Evolutionary conservation across 202 grass and related monocot genomes (phyloP), one percentile per base, ranked within the genome.

Genomic region (Alloteropsis angusta): DNA sequence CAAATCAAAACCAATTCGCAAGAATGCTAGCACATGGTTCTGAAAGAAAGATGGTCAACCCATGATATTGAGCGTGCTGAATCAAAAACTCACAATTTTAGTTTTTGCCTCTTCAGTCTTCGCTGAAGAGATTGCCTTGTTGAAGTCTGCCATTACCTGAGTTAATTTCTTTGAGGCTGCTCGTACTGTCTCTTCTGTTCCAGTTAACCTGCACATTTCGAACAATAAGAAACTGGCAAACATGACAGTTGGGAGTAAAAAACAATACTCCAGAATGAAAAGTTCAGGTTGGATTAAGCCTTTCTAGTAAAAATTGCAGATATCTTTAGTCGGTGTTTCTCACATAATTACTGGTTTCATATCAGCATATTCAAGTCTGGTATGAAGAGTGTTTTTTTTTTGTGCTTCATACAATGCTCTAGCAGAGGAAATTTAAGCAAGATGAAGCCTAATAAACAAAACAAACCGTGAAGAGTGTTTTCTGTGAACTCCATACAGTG

Each of bases 91-190:
- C 69, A 99, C 96, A 80, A 96, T 88, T 79, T 96, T 90, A 81
- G 80, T 65, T 66, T 86, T 93, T 57, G 78, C 92, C 39, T 91
- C 96, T 81, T 95, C 86, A 44, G 90, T 91, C 81, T 93, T 96
- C 80, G 92, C 96, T 57, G 86, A 79, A 74, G 87, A 84, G 60
- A 93, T 75, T 84, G 90, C 88, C 77, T 96, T 93, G 65, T 88
- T 96, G 53, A 96, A 90, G 74, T 99, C 84, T 63, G 90, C 30
- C 88, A 96, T 93, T 45, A 86, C 88, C 78, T 99, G 96, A 71
- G 90, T 99, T 41, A 93, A 74, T 82, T 84, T 93, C 86, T 95
- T 99, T 36, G 84, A 87, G 57, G 84, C 83, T 59, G 87, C 85
- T 81, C 90, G 76, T 54, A 96, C 86, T 14, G 85, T 88, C 58